Base-by-base conservation (phyloP, 805 yeast species). In the Kodamaea nitidulidarum region DNA sequence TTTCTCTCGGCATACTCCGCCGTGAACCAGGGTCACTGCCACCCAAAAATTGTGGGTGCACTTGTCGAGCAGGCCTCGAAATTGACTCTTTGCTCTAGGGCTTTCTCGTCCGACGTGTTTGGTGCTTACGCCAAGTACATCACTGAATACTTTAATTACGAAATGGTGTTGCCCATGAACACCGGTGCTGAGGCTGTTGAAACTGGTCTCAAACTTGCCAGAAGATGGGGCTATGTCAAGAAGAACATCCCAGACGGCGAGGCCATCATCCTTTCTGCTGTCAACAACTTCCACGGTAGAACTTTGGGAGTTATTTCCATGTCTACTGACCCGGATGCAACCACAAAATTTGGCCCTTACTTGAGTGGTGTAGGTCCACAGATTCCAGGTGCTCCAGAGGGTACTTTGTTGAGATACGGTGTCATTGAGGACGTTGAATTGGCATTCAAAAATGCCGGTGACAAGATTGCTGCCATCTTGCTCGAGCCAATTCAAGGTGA, bases 121-220 rank as follows among this genome's bases (percentile, higher is more conserved):
- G 95, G 96, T 32, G 73, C 74, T 24, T 91, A 79, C 58, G 93
- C 96, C 49, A 86, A 88, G 61, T 91, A 76, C 56, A 72, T 88
- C 44, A 88, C 96, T 39, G 93, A 88, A 59, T 90, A 69, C 59
- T 91, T 91, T 70, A 76, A 81, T 58, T 91, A 87, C 65, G 98
- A 91, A 55, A 81, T 80, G 84, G 91, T 91, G 8, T 71, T 91
- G 59, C 98, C 98, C 49, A 91, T 90, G 97, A 91, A 91, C 71
- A 91, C 98, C 10, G 98, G 98, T 60, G 97, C 97, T 28, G 98
- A 91, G 69, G 98, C 98, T 7, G 98, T 91, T 30, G 98, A 91
- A 70, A 87, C 96, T 29, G 96, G 85, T 20, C 71, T 91, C 59
- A 91, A 91, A 65, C 71, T 91, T 44, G 97, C 97, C 37, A 82